Base-by-base conservation (phyloP, 2,329 filamentous ascomycete genomes). In the Amauroascus verrucosus region DNA sequence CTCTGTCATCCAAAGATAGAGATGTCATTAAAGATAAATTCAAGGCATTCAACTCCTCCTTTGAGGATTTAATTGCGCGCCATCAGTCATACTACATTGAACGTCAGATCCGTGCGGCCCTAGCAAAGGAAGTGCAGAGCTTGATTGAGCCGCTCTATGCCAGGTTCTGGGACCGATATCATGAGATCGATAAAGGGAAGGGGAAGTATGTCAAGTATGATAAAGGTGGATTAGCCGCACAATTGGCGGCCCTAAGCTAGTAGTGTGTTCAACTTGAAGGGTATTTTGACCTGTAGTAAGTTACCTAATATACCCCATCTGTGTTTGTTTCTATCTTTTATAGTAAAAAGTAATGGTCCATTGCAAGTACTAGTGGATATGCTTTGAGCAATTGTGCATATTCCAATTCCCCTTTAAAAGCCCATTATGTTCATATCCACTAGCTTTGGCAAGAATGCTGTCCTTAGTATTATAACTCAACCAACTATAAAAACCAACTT, bases 191-290 rank as follows among this genome's bases (percentile, higher is more conserved):
- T 72, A 96, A 95, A 75, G 93, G 93, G 56, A 94, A 90, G 72
- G 91, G 91, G 61, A 98, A 98, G 71, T 95, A 97, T 70, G 89
- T 95, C 67, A 96, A 95, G 74, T 97, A 95, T 67, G 90, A 96
- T 73, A 96, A 96, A 75, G 77, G 77, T 38, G 80, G 82, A 46
- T 84, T 98, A 63, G 81, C 85, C 45, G 80, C 80, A 20, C 71
- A 78, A 56, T 65, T 84, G 63, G 72, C 76, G 22, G 54, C 56
- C 11, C 37, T 59, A 32, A 52, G 44, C 32, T 59, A 52, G 48
- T 43, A 16, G 7, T 6, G 11, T 33, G 41, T 14, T 37, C 24
- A 11, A 28, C 3, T 30, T 50, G 33, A 14, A n/a, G 24, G 16
- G 22, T 30, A 24, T 33, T 33, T n/a, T 33, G 37, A 22, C 14